These are phyloP conservation scores for Talaromyces rugulosus DNA, from an alignment of 2,329 filamentous ascomycete genomes.

Conservation along the genomic window DNA sequence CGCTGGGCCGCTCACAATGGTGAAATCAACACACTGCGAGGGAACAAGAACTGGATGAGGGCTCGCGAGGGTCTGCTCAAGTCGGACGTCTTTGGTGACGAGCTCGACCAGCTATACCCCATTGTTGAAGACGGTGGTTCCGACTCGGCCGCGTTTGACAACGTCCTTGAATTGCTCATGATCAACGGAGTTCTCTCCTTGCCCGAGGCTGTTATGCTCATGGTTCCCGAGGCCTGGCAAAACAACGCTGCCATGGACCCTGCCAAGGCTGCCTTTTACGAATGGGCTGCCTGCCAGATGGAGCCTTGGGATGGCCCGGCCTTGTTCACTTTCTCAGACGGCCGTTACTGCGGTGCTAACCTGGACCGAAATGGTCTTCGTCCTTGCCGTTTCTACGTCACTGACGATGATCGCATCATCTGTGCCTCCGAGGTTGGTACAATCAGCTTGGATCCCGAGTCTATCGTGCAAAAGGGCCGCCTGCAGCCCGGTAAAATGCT, in stretches of 20 bases:
- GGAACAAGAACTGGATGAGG: constrained; percentile 99
- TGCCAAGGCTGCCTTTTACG: constrained; percentile 94
- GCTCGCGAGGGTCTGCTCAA: constrained; percentile 92
- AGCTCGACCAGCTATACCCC: constrained; percentile 84
- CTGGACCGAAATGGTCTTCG: constrained; percentile 92
- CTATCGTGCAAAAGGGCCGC: constrained; percentile 86
- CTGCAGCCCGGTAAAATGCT: constrained; percentile 95
- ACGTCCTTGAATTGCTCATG: constrained; percentile 86
- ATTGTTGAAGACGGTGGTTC: constrained; percentile 96
- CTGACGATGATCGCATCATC: constrained; percentile 94
- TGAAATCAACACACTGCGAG: constrained; percentile 95
- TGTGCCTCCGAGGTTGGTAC: constrained; percentile 96
- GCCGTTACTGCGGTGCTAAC: constrained; percentile 94
- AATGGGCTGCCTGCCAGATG: constrained; percentile 98
- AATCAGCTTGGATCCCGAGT: constrained; percentile 84
- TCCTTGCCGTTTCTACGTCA: constrained; percentile 94
- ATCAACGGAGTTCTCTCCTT: constrained; percentile 95
- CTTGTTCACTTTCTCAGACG: constrained; percentile 94
- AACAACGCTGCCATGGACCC: constrained; percentile 89
- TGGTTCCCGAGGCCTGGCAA: constrained; percentile 98
- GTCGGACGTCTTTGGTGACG: constrained; percentile 86
- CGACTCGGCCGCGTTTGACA: constrained; percentile 95
- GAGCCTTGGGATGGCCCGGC: constrained; percentile 97
- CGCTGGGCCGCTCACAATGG: constrained; percentile 98
- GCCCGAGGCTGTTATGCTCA: constrained; percentile 95